Evolutionary conservation across 2,329 filamentous ascomycete species (phyloP), one percentile per base, ranked within the genome.

Genomic region (Sphaceloma murrayae): DNA sequence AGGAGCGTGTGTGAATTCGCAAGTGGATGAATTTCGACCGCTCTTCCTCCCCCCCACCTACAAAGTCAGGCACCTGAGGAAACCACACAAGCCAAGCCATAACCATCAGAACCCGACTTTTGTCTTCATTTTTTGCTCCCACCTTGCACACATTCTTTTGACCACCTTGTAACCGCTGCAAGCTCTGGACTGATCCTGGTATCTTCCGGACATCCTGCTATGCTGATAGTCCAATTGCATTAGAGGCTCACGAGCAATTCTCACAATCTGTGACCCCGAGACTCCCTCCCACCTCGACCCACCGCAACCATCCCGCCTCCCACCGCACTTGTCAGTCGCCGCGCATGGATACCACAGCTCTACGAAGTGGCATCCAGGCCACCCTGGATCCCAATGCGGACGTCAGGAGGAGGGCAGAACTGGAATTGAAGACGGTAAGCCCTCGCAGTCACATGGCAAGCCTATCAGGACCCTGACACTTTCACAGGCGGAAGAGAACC

Each of bases 401-500:
- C 60, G 76, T 76, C 62, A 76, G 85, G 65, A 77, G 81, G 61
- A 74, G 79, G 64, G 82, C 83, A 62, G 85, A 91, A 70, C 67
- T 82, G 55, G 81, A 89, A 66, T 73, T 91, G 56, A 88, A 87
- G 72, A 74, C 80, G 71, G 85, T 89, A 72, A 62, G 78, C 58
- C 53, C 34, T 4, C 24, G 16, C 10, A 33, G 14, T 10, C 13
- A 21, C 16, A 5, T 21, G 27, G 22, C 8, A 5, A 36, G 18
- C 19, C 10, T 40, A 29, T 43, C 42, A 40, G 46, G 30, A 30
- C 5, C 9, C 27, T 48, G 29, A 48, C 43, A 24, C 9, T 26
- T 18, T 7, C 11, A 49, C 51, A 95, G 87, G 86, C 91, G 62
- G 89, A 96, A 70, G 80, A 85, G 56, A 81, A 88, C 64, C 73